Conservation (phyloP, 495 filamentous ascomycete genomes). For the Collariella sp. region DNA sequence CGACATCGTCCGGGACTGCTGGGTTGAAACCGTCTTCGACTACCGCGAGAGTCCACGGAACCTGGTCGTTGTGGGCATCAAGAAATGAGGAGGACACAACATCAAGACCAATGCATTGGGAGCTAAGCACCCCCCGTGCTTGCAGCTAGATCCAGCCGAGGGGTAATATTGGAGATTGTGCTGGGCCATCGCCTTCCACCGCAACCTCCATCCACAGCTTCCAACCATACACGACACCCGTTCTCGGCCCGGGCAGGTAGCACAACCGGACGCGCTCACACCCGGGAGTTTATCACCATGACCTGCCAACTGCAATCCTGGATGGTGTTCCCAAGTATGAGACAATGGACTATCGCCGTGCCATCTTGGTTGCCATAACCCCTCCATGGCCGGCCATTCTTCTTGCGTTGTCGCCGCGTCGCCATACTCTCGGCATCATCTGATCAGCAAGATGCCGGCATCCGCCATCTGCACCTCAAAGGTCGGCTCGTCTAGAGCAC, state of each 20-base stretch:
- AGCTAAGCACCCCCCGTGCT: neutral
- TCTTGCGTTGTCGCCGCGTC: neutral
- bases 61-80: constrained; percentile 81
- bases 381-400: too few relatives aligned
- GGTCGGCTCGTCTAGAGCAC: too few relatives aligned
- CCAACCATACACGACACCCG: neutral
- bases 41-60: constrained; percentile 83
- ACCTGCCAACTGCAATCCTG: too few relatives aligned
- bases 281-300: neutral
- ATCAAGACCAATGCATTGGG: neutral
- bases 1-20: constrained; percentile 57
- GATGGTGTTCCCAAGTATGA: too few relatives aligned
- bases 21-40: constrained; percentile 91
- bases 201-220: neutral
- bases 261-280: neutral
- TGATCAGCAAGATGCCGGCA: too few relatives aligned
- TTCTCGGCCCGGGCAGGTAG: neutral
- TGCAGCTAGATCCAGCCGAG: neutral
- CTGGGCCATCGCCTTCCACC: neutral
- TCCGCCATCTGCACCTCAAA: too few relatives aligned
- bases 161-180: neutral
- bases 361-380: too few relatives aligned
- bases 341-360: too few relatives aligned
- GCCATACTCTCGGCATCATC: too few relatives aligned
- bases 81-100: constrained; percentile 40